phyloP scores from a whole-genome alignment of 108 stramenopile genomes.

The Cyclotella choctawhatcheeana region DNA sequence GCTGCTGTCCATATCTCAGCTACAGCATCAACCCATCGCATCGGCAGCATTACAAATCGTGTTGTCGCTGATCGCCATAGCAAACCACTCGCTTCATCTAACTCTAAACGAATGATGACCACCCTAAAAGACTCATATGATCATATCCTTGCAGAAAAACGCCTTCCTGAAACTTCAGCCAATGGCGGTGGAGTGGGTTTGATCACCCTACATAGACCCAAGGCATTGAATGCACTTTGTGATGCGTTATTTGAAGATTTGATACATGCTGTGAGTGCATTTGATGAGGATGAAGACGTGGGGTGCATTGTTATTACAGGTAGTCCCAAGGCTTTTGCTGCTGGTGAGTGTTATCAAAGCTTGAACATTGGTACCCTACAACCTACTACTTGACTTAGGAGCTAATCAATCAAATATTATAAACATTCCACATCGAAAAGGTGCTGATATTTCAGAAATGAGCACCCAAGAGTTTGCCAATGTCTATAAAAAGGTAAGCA shows the following conservation, averaged over 20 bases:
- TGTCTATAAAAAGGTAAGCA: slow-evolving; percentile 65
- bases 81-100: background rate
- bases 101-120: slow-evolving; percentile 18
- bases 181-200: slow-evolving; percentile 77
- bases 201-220: slow-evolving; percentile 94
- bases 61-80: background rate
- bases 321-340: slow-evolving; percentile 94
- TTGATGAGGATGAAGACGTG: slow-evolving; percentile 80
- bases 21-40: background rate
- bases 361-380: too few relatives aligned
- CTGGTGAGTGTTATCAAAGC: slow-evolving; percentile 57
- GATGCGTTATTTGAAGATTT: slow-evolving; percentile 89
- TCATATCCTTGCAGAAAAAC: slow-evolving; percentile 67
- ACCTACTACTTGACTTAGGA: too few relatives aligned
- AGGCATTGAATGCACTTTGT: slow-evolving; percentile 96
- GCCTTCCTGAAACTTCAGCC: slow-evolving; percentile 27
- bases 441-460: slow-evolving; percentile 98
- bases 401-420: too few relatives aligned
- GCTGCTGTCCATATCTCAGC: background rate
- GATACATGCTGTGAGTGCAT: slow-evolving; percentile 73
- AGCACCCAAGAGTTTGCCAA: slow-evolving; percentile 71
- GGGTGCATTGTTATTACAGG: slow-evolving; percentile 97
- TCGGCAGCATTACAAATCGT: background rate
- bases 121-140: slow-evolving; percentile 57
- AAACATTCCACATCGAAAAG: too few relatives aligned